Percentiles rank a stretch among this genome's conserved stretches.
These are phyloP conservation scores for Cardiospermum halicacabum DNA, from an alignment of 345 rosid genomes.

Conservation along the genomic window DNA sequence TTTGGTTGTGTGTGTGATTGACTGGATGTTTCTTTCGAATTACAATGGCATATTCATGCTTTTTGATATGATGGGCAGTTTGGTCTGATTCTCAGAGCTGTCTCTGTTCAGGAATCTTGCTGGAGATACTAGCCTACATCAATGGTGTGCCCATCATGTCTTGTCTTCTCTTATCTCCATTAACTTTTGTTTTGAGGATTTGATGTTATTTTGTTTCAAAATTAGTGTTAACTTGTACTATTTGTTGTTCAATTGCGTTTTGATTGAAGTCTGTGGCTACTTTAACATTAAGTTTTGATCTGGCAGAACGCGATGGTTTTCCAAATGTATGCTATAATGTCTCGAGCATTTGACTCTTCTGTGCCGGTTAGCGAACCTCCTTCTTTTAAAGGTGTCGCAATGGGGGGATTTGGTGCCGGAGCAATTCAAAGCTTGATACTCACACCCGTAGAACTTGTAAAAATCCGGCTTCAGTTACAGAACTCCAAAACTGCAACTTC, in stretches of 20 bases:
- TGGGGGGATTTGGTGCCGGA: constrained; percentile 82
- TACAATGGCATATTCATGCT: constrained; percentile 4
- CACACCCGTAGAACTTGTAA: constrained; percentile 71
- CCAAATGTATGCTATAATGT: constrained; percentile 79
- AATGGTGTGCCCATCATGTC: background rate
- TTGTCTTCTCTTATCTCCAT: constrained; percentile 3
- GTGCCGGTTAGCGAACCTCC: constrained; percentile 55
- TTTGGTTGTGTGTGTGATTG: background rate
- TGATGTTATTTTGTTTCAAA: background rate
- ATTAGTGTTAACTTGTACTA: background rate
- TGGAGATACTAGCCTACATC: background rate
- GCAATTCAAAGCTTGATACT: constrained; percentile 77
- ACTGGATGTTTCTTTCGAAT: background rate
- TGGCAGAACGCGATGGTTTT: constrained; percentile 94
- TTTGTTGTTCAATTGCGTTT: background rate
- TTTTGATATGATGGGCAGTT: background rate
- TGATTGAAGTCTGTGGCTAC: background rate
- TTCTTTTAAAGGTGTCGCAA: constrained; percentile 73
- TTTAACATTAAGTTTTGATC: constrained; percentile 5
- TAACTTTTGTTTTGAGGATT: background rate
- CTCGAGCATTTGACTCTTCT: constrained; percentile 62
- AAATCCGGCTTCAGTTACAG: constrained; percentile 82
- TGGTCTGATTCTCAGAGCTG: background rate
- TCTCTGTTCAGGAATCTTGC: constrained; percentile 13
- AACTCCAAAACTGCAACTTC: constrained; percentile 15